Evolutionary conservation across 768 basidiomycete genomes (phyloP), one percentile per base, ranked within the genome.

Genomic region (Lactifluus echinatus): DNA sequence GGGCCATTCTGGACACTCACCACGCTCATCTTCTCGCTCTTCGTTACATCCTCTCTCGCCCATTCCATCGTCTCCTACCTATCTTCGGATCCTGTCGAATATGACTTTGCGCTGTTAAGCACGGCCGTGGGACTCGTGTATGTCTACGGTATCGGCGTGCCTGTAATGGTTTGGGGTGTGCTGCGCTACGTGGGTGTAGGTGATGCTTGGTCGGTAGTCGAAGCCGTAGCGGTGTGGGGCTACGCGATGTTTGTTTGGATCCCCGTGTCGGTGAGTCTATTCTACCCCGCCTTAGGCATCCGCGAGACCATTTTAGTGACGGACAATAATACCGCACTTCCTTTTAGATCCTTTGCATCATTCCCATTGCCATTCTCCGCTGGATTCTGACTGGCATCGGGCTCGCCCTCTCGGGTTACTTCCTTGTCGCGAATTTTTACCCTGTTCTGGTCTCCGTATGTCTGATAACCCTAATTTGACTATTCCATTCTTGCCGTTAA

Each of bases 1-100:
- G 94, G 94, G 0, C 93, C 95, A 1, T 97, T 99, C 75, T 99
- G 95, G 95, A 92, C 94, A 0, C 79, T 96, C 36, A 95, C 93
- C 1, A 98, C 95, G 0, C 82, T 99, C 60, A 87, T 96, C 43
- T 91, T 98, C 67, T 79, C 86, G 0, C 83, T 97, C 57, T 97
- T 94, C 75, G 82, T 96, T 56, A 94, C 89, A 24, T 96, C 95
- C 1, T 93, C 90, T 33, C 84, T 98, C 37, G 90, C 87, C 8
- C 84, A 90, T 15, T 91, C 91, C 46, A 86, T 98, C 63, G 76
- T 87, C 2, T 79, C 83, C n/a, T 97, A 93, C 71, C 80, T 97
- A 39, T 87, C 89, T 28, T 72, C 78, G 24, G 72, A 79, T 3
- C 75, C 75, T 34, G 83, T 84, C 65, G 85, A 84, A 60, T 95